These are phyloP conservation scores for Aethionema arabicum DNA, from an alignment of 345 rosid species.

Conservation along the genomic window DNA sequence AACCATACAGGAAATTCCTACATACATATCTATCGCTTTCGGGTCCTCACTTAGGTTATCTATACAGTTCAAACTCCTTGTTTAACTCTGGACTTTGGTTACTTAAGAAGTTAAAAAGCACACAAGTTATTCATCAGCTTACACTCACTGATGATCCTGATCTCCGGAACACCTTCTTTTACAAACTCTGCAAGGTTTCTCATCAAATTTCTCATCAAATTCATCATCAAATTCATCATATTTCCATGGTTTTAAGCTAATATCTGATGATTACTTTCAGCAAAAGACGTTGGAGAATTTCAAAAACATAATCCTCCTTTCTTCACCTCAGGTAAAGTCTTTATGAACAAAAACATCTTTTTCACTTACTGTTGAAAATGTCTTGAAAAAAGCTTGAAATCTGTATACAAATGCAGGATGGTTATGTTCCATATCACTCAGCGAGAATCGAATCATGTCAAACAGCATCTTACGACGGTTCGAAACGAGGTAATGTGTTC, in stretches of 20 bases:
- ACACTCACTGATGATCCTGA: slow-evolving; percentile 90
- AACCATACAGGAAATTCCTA: slow-evolving; percentile 69
- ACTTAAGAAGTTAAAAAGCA: slow-evolving; percentile 82
- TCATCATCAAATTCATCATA: slow-evolving; percentile 1
- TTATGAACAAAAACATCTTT: too few relatives aligned
- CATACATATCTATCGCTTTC: slow-evolving; percentile 79
- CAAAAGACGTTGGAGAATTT: slow-evolving; percentile 81
- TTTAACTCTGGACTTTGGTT: slow-evolving; percentile 95
- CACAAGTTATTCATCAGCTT: slow-evolving; percentile 95
- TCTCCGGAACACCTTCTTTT: slow-evolving; percentile 74
- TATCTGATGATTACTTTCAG: slow-evolving; percentile 45
- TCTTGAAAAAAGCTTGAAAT: too few relatives aligned
- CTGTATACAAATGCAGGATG: slow-evolving; percentile 61
- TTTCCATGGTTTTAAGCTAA: slow-evolving; percentile 1
- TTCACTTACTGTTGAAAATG: too few relatives aligned
- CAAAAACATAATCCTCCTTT: slow-evolving; percentile 65
- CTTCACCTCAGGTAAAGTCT: slow-evolving; percentile 99
- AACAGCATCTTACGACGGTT: slow-evolving; percentile 69
- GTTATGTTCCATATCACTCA: slow-evolving; percentile 96
- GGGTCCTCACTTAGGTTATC: slow-evolving; percentile 94
- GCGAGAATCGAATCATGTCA: slow-evolving; percentile 87
- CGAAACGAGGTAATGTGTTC: slow-evolving; percentile 70
- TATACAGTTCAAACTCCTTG: slow-evolving; percentile 88
- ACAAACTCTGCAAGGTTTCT: slow-evolving; percentile 78
- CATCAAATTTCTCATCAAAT: slow-evolving; percentile 5